These are phyloP conservation scores for Sparassis latifolia DNA, from an alignment of 1,284 basidiomycete species.

Conservation along the genomic window DNA sequence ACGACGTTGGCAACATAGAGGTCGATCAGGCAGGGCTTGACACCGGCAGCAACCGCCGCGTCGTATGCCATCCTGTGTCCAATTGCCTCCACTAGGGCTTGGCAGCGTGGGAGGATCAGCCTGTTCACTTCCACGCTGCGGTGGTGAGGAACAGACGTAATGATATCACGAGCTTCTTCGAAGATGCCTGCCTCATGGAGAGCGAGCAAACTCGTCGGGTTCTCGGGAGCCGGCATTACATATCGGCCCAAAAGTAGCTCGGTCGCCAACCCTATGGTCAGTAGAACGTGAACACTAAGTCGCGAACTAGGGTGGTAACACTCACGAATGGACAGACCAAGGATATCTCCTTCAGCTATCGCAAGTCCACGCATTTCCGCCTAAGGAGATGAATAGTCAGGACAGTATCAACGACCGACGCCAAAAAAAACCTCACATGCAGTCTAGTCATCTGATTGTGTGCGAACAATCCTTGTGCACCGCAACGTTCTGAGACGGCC, in stretches of 20 bases:
- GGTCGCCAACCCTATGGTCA: conserved; percentile 26
- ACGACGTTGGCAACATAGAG: conserved; percentile 29
- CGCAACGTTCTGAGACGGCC: conserved; percentile 37
- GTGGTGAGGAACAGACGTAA: conserved; percentile 21
- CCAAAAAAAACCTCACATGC: conserved; percentile 26
- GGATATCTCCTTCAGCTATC: conserved; percentile 39
- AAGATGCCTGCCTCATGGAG: conserved; percentile 31
- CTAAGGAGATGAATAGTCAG: conserved; percentile 15
- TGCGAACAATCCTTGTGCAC: conserved; percentile 42
- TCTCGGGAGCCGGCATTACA: conserved; percentile 17
- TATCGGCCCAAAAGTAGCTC: conserved; percentile 31
- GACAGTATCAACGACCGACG: background rate
- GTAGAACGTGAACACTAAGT: background rate
- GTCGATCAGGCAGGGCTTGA: conserved; percentile 24
- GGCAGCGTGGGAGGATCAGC: conserved; percentile 32
- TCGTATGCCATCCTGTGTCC: conserved; percentile 44
- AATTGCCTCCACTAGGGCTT: conserved; percentile 33
- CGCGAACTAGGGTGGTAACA: conserved; percentile 1
- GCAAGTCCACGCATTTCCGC: conserved; percentile 31
- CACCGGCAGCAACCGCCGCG: conserved; percentile 29
- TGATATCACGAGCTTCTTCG: conserved; percentile 17
- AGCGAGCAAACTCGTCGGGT: conserved; percentile 26
- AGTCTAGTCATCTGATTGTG: conserved; percentile 33
- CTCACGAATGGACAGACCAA: conserved; percentile 35
- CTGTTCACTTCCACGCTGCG: conserved; percentile 27